phyloP scores from a whole-genome alignment of 1,284 basidiomycete species.

The Pterulicium gracile region DNA sequence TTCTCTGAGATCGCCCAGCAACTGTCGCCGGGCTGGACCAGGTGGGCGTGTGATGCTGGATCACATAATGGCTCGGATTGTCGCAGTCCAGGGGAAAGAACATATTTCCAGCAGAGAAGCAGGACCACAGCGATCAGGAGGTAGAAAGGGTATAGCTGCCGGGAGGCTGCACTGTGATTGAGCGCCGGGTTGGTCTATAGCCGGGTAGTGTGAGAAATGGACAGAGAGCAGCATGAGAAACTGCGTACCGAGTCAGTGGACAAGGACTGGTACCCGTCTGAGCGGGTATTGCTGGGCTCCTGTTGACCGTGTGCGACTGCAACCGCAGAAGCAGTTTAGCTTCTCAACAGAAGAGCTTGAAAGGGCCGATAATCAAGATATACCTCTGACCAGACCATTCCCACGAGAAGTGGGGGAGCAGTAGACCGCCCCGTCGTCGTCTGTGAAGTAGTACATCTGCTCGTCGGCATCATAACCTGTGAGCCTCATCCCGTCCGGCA shows the following conservation, averaged over 20 bases:
- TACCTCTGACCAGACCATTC: not conserved
- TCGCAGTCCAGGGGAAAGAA: not conserved
- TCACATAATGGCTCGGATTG: not conserved
- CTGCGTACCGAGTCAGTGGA: too few relatives aligned
- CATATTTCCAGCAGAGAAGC: not conserved
- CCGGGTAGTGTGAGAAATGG: not conserved
- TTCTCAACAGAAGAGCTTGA: too few relatives aligned
- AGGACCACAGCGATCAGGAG: not conserved
- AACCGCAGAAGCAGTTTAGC: too few relatives aligned
- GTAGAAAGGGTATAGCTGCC: not conserved
- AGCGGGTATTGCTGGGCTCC: not conserved
- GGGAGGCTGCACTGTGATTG: not conserved
- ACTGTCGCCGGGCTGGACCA: conserved; percentile 49
- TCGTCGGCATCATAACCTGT: not conserved
- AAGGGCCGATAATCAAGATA: too few relatives aligned
- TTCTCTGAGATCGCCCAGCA: conserved; percentile 57
- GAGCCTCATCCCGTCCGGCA: not conserved
- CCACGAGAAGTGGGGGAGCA: not conserved
- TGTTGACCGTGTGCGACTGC: too few relatives aligned
- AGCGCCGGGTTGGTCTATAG: not conserved
- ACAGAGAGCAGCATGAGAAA: too few relatives aligned
- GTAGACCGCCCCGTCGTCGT: not conserved
- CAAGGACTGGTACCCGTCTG: not conserved
- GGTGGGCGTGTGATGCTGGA: conserved; percentile 22
- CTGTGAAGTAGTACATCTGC: not conserved